phyloP scores from a whole-genome alignment of 179 eudicot species.

The Gypsophila paniculata region DNA sequence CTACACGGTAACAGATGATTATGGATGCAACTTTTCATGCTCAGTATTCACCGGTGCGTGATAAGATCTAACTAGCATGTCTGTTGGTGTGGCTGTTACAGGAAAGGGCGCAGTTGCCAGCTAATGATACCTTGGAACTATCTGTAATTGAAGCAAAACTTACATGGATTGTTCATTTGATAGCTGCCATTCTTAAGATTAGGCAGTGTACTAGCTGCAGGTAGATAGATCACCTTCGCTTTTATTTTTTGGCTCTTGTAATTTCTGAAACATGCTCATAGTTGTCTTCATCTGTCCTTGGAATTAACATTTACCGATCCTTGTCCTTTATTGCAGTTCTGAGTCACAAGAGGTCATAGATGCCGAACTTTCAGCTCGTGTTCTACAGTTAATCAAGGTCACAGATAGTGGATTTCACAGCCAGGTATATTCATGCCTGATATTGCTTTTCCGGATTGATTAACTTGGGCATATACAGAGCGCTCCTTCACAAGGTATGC shows the following conservation, averaged over 20 bases:
- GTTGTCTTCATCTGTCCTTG: constrained; percentile 12
- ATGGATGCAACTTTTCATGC: constrained; percentile 11
- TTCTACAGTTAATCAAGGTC: constrained; percentile 76
- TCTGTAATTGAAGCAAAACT: constrained; percentile 79
- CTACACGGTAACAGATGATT: constrained; percentile 48
- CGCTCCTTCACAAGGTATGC: constrained; percentile 8
- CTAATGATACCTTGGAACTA: constrained; percentile 53
- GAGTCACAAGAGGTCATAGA: constrained; percentile 92
- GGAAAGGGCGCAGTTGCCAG: constrained; percentile 63
- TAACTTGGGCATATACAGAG: background rate
- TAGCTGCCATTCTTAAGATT: constrained; percentile 77
- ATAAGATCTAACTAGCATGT: constrained; percentile 12
- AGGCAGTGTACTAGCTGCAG: constrained; percentile 72
- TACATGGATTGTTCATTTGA: constrained; percentile 91
- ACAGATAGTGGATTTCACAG: constrained; percentile 84
- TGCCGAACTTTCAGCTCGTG: constrained; percentile 95
- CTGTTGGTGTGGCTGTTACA: constrained; percentile 23
- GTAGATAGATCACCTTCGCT: constrained; percentile 28
- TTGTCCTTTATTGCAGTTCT: constrained; percentile 44
- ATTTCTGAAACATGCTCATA: background rate
- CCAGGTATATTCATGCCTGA: constrained; percentile 41
- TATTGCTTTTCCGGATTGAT: background rate
- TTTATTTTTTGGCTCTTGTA: background rate
- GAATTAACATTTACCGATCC: background rate
- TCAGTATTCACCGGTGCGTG: background rate